phyloP scores from a whole-genome alignment of 2,329 filamentous ascomycete species.

The Fusarium tricinctum region DNA sequence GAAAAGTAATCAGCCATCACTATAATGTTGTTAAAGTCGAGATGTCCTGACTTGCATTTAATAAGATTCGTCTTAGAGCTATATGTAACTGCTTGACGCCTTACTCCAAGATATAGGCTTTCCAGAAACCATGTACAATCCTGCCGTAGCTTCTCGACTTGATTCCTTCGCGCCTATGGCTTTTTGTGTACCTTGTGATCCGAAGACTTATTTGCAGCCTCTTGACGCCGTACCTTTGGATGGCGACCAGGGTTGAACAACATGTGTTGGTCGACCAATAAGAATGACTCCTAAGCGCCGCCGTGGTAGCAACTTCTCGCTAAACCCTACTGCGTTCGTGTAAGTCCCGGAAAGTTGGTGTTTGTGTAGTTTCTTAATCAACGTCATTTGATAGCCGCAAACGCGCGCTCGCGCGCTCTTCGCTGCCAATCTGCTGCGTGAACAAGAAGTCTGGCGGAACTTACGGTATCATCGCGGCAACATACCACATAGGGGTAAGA shows the following conservation, averaged over 20 bases:
- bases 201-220: constrained; percentile 4
- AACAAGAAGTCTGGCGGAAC: constrained; percentile 7
- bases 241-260: constrained; percentile 46
- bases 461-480: constrained; percentile 9
- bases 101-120: background rate
- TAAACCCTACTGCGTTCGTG: constrained; percentile 44
- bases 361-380: constrained; percentile 30
- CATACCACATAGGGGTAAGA: constrained; percentile 3
- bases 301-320: constrained; percentile 48
- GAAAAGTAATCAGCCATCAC: background rate
- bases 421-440: constrained; percentile 2
- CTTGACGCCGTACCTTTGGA: constrained; percentile 42
- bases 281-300: constrained; percentile 50
- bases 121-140: background rate
- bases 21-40: background rate
- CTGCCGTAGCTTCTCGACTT: background rate
- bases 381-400: constrained; percentile 32
- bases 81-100: background rate
- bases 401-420: constrained; percentile 31
- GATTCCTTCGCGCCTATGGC: constrained; percentile 8
- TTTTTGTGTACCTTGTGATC: constrained; percentile 4
- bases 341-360: constrained; percentile 40
- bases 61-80: background rate
- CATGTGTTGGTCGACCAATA: constrained; percentile 46
- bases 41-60: background rate